Conservation (phyloP, 2,329 filamentous ascomycete species). For the Myriosclerotinia scirpicola region DNA sequence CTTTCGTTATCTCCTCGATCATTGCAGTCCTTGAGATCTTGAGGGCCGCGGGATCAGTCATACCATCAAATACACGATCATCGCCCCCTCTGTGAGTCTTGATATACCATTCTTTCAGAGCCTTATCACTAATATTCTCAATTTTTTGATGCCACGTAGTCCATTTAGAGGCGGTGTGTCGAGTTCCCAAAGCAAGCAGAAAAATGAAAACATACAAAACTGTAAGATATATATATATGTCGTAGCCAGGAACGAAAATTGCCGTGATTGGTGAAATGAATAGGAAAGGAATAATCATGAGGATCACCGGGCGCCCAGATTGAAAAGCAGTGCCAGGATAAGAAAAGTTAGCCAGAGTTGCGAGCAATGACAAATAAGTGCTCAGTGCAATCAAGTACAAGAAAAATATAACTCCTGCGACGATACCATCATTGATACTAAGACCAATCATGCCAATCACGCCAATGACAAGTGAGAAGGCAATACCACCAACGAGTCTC, state of each 20-base stretch:
- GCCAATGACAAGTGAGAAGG: conserved; percentile 41
- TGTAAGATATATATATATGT: conserved; percentile 56
- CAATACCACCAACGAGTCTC: conserved; percentile 50
- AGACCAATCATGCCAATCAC: conserved; percentile 52
- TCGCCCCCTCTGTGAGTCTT: conserved; percentile 21
- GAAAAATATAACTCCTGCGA: conserved; percentile 55
- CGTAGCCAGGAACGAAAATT: conserved; percentile 50
- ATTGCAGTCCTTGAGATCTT: conserved; percentile 21
- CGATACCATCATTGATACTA: conserved; percentile 45
- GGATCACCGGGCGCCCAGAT: conserved; percentile 50
- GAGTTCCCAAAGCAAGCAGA: conserved; percentile 52
- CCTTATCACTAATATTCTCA: conserved; percentile 51
- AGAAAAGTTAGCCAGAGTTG: conserved; percentile 50
- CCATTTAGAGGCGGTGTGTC: conserved; percentile 57
- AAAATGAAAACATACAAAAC: conserved; percentile 54
- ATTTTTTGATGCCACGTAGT: conserved; percentile 55
- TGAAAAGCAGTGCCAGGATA: conserved; percentile 53
- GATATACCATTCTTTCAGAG: conserved; percentile 48
- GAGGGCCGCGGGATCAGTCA: conserved; percentile 39
- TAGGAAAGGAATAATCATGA: conserved; percentile 55
- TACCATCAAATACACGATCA: conserved; percentile 31
- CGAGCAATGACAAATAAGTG: conserved; percentile 57
- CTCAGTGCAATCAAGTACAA: conserved; percentile 59
- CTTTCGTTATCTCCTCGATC: conserved; percentile 43
- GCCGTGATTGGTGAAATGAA: conserved; percentile 59